Evolutionary conservation across 2,329 filamentous ascomycete genomes (phyloP).

Genomic region (Fusarium bulbicola): DNA sequence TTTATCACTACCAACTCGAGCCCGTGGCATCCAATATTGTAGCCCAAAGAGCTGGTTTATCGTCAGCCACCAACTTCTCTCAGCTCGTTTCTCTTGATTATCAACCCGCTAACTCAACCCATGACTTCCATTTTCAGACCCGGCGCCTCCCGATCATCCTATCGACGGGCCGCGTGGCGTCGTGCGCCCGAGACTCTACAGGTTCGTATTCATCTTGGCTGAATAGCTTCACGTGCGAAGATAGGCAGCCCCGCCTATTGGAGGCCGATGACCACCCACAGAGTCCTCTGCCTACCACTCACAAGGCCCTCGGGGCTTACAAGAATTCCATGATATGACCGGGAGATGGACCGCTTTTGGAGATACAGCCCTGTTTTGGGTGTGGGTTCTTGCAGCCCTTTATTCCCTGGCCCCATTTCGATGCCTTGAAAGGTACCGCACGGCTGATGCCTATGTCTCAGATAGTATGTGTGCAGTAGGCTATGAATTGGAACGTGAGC

Average conservation of each 20-base stretch:
- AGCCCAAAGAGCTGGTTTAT: conserved; percentile 18
- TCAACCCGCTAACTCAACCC: conserved; percentile 30
- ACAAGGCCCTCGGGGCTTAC: conserved; percentile 31
- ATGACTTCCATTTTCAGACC: conserved; percentile 41
- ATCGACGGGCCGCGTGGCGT: conserved; percentile 39
- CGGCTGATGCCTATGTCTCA: conserved; percentile 34
- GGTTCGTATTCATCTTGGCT: conserved; percentile 27
- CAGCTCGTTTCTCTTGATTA: conserved; percentile 35
- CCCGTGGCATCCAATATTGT: conserved; percentile 14
- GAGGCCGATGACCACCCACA: conserved; percentile 41
- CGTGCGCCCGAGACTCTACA: conserved; percentile 31
- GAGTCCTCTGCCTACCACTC: conserved; percentile 14
- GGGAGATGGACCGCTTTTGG: conserved; percentile 28
- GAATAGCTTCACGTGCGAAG: conserved; percentile 39
- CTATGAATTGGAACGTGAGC: conserved; percentile 29
- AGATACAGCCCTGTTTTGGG: conserved; percentile 31
- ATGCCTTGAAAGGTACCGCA: conserved; percentile 18
- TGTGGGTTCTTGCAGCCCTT: conserved; percentile 27
- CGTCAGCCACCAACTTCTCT: conserved; percentile 34
- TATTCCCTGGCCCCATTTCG: conserved; percentile 19
- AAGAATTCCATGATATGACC: conserved; percentile 38
- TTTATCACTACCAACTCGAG: conserved; percentile 32
- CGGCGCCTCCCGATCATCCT: conserved; percentile 23
- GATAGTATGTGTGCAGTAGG: conserved; percentile 9
- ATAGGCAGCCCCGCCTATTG: conserved; percentile 29